Conservation (phyloP, 805 yeast genomes). For the Ogataea methylovora region DNA sequence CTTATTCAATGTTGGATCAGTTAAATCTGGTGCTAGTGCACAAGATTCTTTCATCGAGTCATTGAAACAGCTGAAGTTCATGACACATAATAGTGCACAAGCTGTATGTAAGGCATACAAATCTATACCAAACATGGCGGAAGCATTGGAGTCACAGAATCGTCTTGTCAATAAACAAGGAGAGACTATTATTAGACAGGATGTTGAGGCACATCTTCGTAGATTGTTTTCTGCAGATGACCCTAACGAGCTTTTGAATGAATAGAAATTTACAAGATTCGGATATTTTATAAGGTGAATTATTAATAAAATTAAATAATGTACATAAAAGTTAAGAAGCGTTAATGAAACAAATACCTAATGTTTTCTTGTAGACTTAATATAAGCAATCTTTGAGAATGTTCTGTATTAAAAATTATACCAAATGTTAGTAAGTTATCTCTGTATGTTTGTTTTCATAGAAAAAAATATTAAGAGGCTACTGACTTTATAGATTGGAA, state of each 20-base stretch:
- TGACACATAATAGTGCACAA: conserved; percentile 47
- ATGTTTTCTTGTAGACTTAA: conserved; percentile 17
- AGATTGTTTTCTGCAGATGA: conserved; percentile 42
- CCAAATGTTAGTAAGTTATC: no score
- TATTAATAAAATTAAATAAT: no score
- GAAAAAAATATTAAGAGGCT: conserved; percentile 5
- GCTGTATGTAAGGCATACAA: conserved; percentile 34
- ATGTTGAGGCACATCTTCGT: conserved; percentile 40
- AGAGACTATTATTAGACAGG: conserved; percentile 27
- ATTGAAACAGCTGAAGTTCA: conserved; percentile 47
- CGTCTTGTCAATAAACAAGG: conserved; percentile 4
- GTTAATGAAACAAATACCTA: no score
- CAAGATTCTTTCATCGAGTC: conserved; percentile 41
- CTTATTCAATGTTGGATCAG: conserved; percentile 45
- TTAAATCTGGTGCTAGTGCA: conserved; percentile 45
- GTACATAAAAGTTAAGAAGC: no score
- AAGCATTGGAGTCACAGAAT: not conserved
- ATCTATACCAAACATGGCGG: not conserved
- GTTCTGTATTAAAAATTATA: conserved; percentile 17
- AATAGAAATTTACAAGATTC: conserved; percentile 1
- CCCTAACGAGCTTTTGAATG: conserved; percentile 33
- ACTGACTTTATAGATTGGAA: conserved; percentile 41
- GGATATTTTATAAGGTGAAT: not conserved
- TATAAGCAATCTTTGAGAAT: conserved; percentile 27
- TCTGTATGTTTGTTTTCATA: no score